These are phyloP conservation scores for Ceratocystis alfenasii DNA, from an alignment of 2,329 filamentous ascomycete genomes.

Conservation along the genomic window DNA sequence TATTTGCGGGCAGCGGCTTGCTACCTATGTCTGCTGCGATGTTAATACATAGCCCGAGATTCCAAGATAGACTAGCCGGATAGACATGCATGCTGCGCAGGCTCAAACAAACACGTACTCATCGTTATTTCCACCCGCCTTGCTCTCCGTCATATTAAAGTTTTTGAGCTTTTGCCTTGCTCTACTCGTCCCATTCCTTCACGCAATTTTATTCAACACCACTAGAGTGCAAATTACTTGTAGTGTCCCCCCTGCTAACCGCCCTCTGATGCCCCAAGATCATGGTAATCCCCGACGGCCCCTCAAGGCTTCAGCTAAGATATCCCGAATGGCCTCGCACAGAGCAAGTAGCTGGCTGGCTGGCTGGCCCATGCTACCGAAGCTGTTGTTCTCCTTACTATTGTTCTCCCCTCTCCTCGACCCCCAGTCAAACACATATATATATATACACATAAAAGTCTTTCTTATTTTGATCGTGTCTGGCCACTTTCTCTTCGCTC, in stretches of 20 bases:
- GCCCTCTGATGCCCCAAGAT: conserved; percentile 15
- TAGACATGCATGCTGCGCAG: not conserved
- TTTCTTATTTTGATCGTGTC: not conserved
- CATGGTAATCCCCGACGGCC: conserved; percentile 17
- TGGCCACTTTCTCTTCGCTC: not conserved
- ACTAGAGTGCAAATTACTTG: not conserved
- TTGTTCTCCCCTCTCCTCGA: not conserved
- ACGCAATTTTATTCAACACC: no score
- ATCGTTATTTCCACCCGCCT: no score
- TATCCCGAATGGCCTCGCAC: not conserved
- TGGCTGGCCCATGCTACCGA: not conserved
- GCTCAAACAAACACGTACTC: no score
- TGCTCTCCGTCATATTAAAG: no score
- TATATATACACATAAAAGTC: not conserved
- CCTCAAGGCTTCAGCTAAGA: conserved; percentile 9
- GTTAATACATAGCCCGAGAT: not conserved
- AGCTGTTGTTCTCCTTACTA: not conserved
- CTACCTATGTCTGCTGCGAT: no score
- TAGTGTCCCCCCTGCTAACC: not conserved
- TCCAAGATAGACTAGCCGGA: not conserved
- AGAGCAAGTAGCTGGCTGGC: not conserved
- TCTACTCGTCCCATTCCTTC: no score
- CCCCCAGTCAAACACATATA: not conserved
- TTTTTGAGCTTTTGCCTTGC: no score
- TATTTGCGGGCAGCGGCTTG: no score